A percentile compares a stretch with the other conserved stretches of the same genome.
Conservation (phyloP, 345 rosid genomes). For the Rubroshorea leprosula region DNA sequence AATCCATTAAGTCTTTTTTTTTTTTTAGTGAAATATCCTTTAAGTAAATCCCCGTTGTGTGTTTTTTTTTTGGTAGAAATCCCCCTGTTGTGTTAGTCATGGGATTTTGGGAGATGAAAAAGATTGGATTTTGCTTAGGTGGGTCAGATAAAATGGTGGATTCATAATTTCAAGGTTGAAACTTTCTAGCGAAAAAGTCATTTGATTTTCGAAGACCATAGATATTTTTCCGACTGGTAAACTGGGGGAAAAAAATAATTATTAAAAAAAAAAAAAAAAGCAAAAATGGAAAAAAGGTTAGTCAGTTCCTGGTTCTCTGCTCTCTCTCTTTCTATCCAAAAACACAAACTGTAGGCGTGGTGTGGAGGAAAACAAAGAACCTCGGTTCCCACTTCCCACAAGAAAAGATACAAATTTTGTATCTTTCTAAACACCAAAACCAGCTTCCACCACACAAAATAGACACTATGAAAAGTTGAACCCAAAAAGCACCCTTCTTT, state of each 20-base stretch:
- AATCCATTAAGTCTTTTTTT: no score
- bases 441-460: constrained; percentile 12
- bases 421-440: constrained; percentile 3
- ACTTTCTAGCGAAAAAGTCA: not conserved
- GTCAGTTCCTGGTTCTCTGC: no score
- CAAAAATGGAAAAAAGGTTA: not conserved
- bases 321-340: no score
- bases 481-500: constrained; percentile 1
- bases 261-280: no score
- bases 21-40: no score
- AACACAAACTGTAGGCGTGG: not conserved
- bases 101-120: not conserved
- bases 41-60: no score
- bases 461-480: constrained; percentile 13
- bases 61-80: no score
- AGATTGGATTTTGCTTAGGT: not conserved
- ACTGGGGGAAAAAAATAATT: no score
- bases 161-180: not conserved
- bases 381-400: not conserved
- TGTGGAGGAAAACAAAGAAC: not conserved
- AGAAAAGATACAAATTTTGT: constrained; percentile 5
- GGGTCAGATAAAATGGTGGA: not conserved
- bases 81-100: no score
- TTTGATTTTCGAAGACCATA: not conserved
- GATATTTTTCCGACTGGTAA: not conserved